phyloP scores from a whole-genome alignment of 2,329 filamentous ascomycete genomes.

The Leptographium radiaticola region DNA sequence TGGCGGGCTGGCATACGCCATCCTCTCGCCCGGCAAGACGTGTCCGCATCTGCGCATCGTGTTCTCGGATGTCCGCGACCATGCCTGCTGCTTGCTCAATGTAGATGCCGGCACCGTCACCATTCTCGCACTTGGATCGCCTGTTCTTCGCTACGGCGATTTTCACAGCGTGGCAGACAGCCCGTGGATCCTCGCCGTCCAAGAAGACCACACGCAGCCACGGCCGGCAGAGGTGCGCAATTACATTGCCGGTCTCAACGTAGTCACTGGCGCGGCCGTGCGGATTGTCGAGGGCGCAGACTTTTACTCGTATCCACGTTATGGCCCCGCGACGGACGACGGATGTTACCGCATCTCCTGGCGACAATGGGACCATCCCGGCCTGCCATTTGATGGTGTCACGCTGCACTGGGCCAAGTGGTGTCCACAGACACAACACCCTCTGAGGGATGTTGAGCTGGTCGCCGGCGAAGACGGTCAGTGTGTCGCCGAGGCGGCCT shows the following conservation, averaged over 20 bases:
- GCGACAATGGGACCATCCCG: slow-evolving; percentile 41
- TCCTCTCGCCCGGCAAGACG: slow-evolving; percentile 15
- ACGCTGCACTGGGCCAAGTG: slow-evolving; percentile 30
- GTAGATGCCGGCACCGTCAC: slow-evolving; percentile 21
- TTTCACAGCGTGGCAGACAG: slow-evolving; percentile 23
- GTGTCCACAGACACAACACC: neutral
- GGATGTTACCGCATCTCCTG: slow-evolving; percentile 24
- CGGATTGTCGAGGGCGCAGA: slow-evolving; percentile 31
- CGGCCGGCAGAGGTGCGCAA: slow-evolving; percentile 21
- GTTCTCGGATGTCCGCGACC: slow-evolving; percentile 29
- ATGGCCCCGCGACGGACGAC: slow-evolving; percentile 27
- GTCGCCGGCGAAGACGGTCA: slow-evolving; percentile 29
- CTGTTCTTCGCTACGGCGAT: slow-evolving; percentile 29
- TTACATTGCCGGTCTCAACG: slow-evolving; percentile 26
- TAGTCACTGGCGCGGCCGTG: slow-evolving; percentile 25
- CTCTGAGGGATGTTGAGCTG: slow-evolving; percentile 13
- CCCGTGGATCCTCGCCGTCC: slow-evolving; percentile 34
- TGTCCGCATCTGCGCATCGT: slow-evolving; percentile 19
- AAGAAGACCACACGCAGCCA: slow-evolving; percentile 33
- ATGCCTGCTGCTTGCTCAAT: slow-evolving; percentile 28
- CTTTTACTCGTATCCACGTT: slow-evolving; percentile 38
- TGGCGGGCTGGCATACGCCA: slow-evolving; percentile 31
- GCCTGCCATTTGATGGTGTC: slow-evolving; percentile 36
- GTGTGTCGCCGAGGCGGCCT: slow-evolving; percentile 35
- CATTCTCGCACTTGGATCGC: slow-evolving; percentile 17